Base-by-base conservation (phyloP, 106 monocot genomes). In the Apostasia ramifera region DNA sequence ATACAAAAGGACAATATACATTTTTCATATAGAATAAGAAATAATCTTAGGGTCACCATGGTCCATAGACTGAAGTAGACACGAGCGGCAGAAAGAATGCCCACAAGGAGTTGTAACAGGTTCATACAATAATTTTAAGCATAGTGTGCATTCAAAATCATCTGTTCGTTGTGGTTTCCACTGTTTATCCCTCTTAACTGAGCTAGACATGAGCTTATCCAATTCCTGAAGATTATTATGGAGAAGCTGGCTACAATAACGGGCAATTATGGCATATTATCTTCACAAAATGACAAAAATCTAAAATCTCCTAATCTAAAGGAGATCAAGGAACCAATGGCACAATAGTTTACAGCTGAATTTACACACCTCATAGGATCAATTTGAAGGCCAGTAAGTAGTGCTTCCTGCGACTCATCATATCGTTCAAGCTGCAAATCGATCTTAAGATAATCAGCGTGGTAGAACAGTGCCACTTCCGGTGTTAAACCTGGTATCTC, bases 51-150 rank as follows among this genome's bases (percentile, higher is more conserved):
- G 59, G 81, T 92, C 67, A 98, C 97, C 83, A 70, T 98, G 97
- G 63, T 98, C 97, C 97, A 98, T 83, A 43, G 97, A 84, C 67
- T 93, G 97, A 81, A 85, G 87, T 51, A 98, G 76, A 77, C 97
- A 98, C 68, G 81, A 66, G 8, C 97, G 90, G 66, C 97, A 98
- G 77, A 98, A 93, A 52, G 97, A 92, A 76, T 98, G 97, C 3
- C 97, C 97, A 83, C 97, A 98, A 61, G 97, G 92, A 58, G 97
- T 98, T 59, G 97, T 98, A 13, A 98, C 90, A 39, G 97, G 97
- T 76, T 98, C 92, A 78, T 87, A 90, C 41, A 98, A 59, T 71
- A 98, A 72, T 73, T 93, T 98, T 46, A 98, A 71, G 59, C 97
- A 98, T 12, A 98, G 70, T 39, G 90, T 98, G 73, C 97, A 93